Evolutionary conservation across 2,329 filamentous ascomycete genomes (phyloP).

Genomic region (Didymellaceae sp.): DNA sequence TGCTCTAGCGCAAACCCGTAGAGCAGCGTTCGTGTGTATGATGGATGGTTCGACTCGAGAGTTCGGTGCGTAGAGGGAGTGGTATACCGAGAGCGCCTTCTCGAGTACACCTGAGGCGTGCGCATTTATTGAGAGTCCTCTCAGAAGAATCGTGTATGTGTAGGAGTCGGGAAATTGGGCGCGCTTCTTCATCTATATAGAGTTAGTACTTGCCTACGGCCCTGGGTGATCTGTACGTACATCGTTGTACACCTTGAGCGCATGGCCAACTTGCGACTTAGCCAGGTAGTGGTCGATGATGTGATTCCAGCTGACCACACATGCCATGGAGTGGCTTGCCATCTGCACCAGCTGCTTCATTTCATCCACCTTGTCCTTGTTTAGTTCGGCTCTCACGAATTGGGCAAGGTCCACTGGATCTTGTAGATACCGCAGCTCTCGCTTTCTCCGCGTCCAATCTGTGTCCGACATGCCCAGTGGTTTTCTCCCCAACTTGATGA

Average conservation of each 20-base stretch:
- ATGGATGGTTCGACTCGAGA: conserved; percentile 73
- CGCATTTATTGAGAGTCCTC: conserved; percentile 70
- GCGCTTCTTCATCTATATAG: conserved; percentile 86
- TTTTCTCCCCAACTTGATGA: conserved; percentile 35
- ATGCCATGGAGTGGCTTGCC: conserved; percentile 69
- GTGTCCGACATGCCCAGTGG: conserved; percentile 30
- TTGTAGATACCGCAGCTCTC: conserved; percentile 66
- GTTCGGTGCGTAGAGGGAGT: conserved; percentile 70
- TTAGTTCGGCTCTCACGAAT: conserved; percentile 68
- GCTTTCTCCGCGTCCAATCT: conserved; percentile 51
- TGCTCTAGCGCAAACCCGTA: conserved; percentile 79
- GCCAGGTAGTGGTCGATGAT: conserved; percentile 75
- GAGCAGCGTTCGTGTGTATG: conserved; percentile 86
- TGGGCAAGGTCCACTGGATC: conserved; percentile 78
- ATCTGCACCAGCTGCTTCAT: conserved; percentile 72
- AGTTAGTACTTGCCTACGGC: conserved; percentile 22
- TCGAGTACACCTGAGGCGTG: conserved; percentile 66
- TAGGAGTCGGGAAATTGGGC: conserved; percentile 78
- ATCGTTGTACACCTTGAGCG: conserved; percentile 88
- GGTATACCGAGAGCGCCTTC: conserved; percentile 77
- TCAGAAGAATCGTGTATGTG: conserved; percentile 85
- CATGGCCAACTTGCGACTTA: conserved; percentile 65
- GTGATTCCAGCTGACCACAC: conserved; percentile 86
- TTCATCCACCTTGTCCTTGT: conserved; percentile 66
- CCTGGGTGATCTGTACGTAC: conserved; percentile 51